These are phyloP conservation scores for Gossypium ekmanianum DNA, from an alignment of 345 rosid genomes.

Conservation along the genomic window DNA sequence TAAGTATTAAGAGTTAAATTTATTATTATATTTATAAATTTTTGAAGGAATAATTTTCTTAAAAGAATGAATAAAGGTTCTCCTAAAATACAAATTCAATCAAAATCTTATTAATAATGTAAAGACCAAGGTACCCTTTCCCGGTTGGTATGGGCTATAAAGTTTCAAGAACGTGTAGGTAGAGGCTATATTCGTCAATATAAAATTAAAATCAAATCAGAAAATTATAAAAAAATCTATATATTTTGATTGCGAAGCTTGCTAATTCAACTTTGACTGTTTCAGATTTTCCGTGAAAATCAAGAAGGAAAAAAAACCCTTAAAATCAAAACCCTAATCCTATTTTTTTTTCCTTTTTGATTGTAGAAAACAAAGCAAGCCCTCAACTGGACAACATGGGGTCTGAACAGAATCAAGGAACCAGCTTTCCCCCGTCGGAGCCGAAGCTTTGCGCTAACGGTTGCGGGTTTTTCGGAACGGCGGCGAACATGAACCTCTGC, in stretches of 20 bases:
- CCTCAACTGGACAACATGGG: conserved; percentile 38
- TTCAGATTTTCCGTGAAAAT: conserved; percentile 11
- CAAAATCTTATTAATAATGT: background rate
- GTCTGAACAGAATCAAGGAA: conserved; percentile 72
- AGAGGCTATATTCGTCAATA: background rate
- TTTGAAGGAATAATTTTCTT: no score
- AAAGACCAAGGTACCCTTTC: background rate
- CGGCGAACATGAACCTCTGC: conserved; percentile 78
- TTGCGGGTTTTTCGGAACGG: conserved; percentile 76
- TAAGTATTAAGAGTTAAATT: no score
- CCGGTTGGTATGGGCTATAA: background rate
- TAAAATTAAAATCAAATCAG: background rate
- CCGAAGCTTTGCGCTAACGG: conserved; percentile 74
- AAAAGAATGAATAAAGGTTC: no score
- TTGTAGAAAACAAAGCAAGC: conserved; percentile 10
- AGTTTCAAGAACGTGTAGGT: background rate
- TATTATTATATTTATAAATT: no score
- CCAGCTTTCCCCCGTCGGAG: conserved; percentile 64
- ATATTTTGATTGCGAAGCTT: conserved; percentile 3
- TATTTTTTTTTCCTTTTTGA: background rate
- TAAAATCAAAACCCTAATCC: conserved; percentile 17
- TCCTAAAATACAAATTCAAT: background rate
- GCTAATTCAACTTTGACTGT: background rate
- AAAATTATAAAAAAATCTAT: background rate
- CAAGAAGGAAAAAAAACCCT: background rate